Conservation (phyloP, 1,284 basidiomycete species). For the Austroboletus niveus region DNA sequence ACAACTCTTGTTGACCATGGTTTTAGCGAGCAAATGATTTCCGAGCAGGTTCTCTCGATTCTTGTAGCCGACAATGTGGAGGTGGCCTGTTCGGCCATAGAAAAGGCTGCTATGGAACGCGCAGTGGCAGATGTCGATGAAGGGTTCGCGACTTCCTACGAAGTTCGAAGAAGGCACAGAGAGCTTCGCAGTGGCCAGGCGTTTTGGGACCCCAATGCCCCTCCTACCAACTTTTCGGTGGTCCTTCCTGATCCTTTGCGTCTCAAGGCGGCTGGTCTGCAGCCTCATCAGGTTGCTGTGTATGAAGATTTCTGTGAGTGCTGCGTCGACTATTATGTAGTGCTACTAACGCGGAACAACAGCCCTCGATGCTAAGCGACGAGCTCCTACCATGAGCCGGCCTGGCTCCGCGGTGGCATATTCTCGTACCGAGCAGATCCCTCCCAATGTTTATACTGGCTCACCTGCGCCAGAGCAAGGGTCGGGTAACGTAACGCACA, state of each 20-base stretch:
- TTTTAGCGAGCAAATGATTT: conserved; percentile 76
- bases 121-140: conserved; percentile 96
- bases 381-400: conserved; percentile 48
- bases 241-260: conserved; percentile 89
- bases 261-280: conserved; percentile 82
- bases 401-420: conserved; percentile 66
- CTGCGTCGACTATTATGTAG: background rate
- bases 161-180: conserved; percentile 83
- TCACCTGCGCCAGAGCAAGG: conserved; percentile 51
- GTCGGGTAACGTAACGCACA: conserved; percentile 48
- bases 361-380: conserved; percentile 56
- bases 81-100: conserved; percentile 90
- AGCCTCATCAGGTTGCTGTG: conserved; percentile 80
- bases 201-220: conserved; percentile 84
- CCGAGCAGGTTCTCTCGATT: conserved; percentile 72
- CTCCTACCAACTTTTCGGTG: conserved; percentile 72
- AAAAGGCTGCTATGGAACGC: conserved; percentile 97
- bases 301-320: conserved; percentile 91
- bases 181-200: conserved; percentile 74
- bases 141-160: conserved; percentile 80
- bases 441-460: conserved; percentile 44
- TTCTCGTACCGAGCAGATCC: conserved; percentile 43
- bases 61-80: conserved; percentile 95
- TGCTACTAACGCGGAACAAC: conserved; percentile 5
- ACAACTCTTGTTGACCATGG: conserved; percentile 81